Evolutionary conservation across 345 rosid species (phyloP).

Genomic region (Excoecaria agallocha): DNA sequence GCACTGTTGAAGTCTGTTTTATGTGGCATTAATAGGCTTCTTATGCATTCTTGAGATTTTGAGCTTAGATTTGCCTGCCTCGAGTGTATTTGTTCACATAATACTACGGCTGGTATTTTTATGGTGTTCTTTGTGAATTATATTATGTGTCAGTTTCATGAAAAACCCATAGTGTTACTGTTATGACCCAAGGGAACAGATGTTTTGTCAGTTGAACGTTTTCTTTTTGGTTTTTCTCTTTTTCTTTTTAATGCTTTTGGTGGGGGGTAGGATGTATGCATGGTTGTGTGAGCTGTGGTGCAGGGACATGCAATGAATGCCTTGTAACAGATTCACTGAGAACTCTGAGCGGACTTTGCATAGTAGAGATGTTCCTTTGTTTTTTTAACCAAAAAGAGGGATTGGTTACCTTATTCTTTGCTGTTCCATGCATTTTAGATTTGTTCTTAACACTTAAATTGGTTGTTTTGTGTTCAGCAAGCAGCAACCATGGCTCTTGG

Average conservation of each 20-base stretch:
- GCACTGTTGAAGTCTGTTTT: too few species aligned
- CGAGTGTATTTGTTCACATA: too few species aligned
- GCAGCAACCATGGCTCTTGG: constrained; percentile 99
- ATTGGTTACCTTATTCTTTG: not conserved
- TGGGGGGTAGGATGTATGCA: not conserved
- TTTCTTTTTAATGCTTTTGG: too few species aligned
- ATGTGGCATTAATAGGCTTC: too few species aligned
- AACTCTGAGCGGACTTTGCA: constrained; percentile 3
- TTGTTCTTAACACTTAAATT: constrained; percentile 10
- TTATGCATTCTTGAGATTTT: too few species aligned
- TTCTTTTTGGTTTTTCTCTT: not conserved
- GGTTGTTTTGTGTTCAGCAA: constrained; percentile 45
- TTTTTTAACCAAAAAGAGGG: not conserved
- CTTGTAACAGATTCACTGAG: not conserved
- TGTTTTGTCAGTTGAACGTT: too few species aligned
- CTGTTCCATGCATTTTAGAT: not conserved
- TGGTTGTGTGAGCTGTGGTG: not conserved
- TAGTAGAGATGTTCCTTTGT: not conserved
- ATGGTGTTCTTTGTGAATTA: too few species aligned
- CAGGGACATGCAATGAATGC: not conserved
- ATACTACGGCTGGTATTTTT: too few species aligned
- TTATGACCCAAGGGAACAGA: too few species aligned
- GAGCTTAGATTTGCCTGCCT: too few species aligned
- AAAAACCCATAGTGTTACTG: too few species aligned
- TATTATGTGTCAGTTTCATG: too few species aligned